Percentiles rank a stretch among this genome's conserved stretches.
These are phyloP conservation scores for Xanthoconium purpureum DNA, from an alignment of 768 basidiomycete genomes.

Conservation along the genomic window DNA sequence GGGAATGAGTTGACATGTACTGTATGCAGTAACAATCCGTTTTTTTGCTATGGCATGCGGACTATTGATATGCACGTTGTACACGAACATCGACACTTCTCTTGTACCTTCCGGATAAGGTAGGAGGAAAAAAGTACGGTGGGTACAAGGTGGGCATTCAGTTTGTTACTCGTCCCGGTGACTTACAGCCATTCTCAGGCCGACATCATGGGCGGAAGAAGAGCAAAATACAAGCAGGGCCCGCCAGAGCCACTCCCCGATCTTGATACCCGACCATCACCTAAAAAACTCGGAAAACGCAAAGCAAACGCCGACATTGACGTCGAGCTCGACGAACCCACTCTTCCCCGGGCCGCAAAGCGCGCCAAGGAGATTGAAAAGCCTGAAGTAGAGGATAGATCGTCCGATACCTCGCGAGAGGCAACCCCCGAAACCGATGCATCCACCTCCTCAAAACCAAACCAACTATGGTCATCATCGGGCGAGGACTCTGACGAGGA, in stretches of 20 bases:
- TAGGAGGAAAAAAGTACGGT: conserved; percentile 22
- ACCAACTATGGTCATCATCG: conserved; percentile 38
- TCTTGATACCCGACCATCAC: conserved; percentile 32
- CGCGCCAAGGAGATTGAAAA: conserved; percentile 35
- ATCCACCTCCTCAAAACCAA: conserved; percentile 11
- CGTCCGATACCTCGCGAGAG: conserved; percentile 37
- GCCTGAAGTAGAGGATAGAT: conserved; percentile 19
- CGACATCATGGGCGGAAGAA: conserved; percentile 73
- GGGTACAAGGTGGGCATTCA: too few species aligned
- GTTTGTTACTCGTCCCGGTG: background rate
- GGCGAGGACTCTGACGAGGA: conserved; percentile 45
- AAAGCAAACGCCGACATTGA: conserved; percentile 51
- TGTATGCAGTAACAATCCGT: background rate
- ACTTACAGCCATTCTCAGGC: background rate
- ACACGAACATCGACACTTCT: too few species aligned
- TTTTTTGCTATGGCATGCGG: background rate
- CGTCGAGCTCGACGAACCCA: conserved; percentile 26
- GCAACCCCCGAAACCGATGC: conserved; percentile 43
- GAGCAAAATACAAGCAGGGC: conserved; percentile 81
- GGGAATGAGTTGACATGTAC: background rate
- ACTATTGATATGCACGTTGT: background rate
- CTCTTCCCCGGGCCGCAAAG: conserved; percentile 32
- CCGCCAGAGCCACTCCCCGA: conserved; percentile 58
- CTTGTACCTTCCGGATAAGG: conserved; percentile 19
- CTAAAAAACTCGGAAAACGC: conserved; percentile 69